Evolutionary conservation across 2,329 filamentous ascomycete species (phyloP).

Genomic region (Calonectria multiphialidica): DNA sequence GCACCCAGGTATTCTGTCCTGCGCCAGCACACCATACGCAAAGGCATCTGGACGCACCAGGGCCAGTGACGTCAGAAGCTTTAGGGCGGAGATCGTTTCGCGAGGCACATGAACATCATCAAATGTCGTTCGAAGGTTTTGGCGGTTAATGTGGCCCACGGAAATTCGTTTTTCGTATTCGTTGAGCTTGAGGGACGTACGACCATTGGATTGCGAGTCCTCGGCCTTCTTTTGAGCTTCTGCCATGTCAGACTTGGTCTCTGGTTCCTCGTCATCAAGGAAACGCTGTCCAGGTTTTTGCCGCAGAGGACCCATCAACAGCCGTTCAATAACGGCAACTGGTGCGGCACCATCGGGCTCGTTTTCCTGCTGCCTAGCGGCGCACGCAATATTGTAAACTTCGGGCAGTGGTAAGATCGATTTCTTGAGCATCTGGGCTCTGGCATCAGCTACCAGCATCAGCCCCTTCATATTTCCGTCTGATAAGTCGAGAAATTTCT

Average conservation of each 20-base stretch:
- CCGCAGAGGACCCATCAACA: conserved; percentile 48
- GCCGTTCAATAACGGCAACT: conserved; percentile 45
- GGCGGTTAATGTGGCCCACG: conserved; percentile 83
- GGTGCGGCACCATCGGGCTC: conserved; percentile 36
- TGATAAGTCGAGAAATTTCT: conserved; percentile 39
- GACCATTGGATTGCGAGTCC: conserved; percentile 44
- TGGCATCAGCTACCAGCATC: conserved; percentile 42
- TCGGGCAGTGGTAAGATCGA: conserved; percentile 54
- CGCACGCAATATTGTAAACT: conserved; percentile 53
- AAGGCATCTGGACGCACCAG: conserved; percentile 94
- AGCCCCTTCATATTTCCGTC: conserved; percentile 41
- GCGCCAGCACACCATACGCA: conserved; percentile 91
- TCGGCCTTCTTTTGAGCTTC: conserved; percentile 46
- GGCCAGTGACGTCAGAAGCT: conserved; percentile 89
- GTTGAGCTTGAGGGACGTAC: conserved; percentile 65
- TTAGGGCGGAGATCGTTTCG: conserved; percentile 88
- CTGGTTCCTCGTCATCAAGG: conserved; percentile 45
- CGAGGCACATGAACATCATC: conserved; percentile 84
- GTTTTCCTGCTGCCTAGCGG: conserved; percentile 43
- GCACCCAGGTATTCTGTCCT: conserved; percentile 90
- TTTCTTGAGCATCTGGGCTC: conserved; percentile 47
- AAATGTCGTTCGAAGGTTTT: conserved; percentile 89
- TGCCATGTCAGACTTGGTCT: conserved; percentile 34
- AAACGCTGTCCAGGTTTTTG: conserved; percentile 47
- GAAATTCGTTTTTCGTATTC: conserved; percentile 87